Base-by-base conservation (phyloP, 441 rosid species). In the Adansonia gregorii region DNA sequence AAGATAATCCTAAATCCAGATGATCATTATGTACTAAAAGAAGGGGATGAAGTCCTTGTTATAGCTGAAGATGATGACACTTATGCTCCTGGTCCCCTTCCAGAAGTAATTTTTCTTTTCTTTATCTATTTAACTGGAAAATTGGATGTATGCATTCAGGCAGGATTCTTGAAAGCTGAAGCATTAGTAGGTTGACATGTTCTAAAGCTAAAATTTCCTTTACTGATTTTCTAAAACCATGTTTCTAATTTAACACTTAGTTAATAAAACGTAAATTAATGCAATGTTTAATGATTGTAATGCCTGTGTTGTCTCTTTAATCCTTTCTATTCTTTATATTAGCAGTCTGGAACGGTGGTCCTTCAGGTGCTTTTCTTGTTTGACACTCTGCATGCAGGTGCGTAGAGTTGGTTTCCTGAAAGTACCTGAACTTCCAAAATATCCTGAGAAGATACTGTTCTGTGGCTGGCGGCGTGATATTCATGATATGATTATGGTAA, bases 401-500 rank as follows among this genome's bases (percentile, higher is more conserved):
- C 82, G 65, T 15, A 79, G 77, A 80, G 86, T 90, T 78, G 78
- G 55, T 74, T 90, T 86, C 79, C 95, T 92, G 3, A 91, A 86
- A 72, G 82, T 78, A 64, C 75, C 82, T 67, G 96, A 94, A 74
- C 97, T 88, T 79, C 97, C 97, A 67, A 93, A 94, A 80, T 88
- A 88, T 87, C 96, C 98, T 12, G 96, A 94, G 88, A 92, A 80
- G 87, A 92, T 94, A 79, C 82, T 94, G 24, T 89, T 94, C 74
- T 92, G 98, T 81, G 98, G 98, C 43, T 94, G 98, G 98, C 94
- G 97, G n/a, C 95, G 98, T 58, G 98, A 93, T 88, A 91, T 94
- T 80, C 88, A 92, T 86, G 98, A 94, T 86, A 94, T 94, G 98
- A 94, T 94, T 75, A 86, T 78, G 94, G 98, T 93, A 89, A 79